Conservation (phyloP, 2,329 filamentous ascomycete species). For the Monosporascus sp. region DNA sequence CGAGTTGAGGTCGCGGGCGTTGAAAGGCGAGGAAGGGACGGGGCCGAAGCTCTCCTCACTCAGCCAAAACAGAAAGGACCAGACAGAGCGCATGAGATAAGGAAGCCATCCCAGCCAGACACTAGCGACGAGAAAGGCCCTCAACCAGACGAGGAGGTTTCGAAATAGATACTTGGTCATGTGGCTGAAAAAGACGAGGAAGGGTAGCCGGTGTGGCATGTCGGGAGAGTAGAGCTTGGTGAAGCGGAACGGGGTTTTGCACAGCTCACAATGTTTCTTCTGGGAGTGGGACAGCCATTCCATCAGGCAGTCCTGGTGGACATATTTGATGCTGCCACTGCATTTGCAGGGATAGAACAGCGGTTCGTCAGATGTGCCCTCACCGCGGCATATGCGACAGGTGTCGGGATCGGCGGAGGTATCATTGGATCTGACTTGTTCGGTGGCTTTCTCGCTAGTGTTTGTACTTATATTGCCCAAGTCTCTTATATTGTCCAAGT, state of each 20-base stretch:
- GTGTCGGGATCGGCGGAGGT: conserved; percentile 50
- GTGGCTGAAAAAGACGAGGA: conserved; percentile 74
- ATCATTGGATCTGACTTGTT: too few relatives aligned
- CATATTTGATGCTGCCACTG: conserved; percentile 96
- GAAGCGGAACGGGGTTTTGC: conserved; percentile 97
- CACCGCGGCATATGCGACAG: conserved; percentile 95
- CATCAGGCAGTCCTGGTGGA: conserved; percentile 97
- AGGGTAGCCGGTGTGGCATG: conserved; percentile 82
- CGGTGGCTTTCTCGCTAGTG: neutral
- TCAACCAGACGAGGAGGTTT: conserved; percentile 70
- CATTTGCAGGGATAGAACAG: conserved; percentile 98
- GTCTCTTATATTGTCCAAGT: neutral
- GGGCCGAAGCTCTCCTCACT: conserved; percentile 66
- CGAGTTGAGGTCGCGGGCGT: conserved; percentile 22
- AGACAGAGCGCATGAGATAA: conserved; percentile 84
- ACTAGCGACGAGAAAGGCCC: conserved; percentile 69
- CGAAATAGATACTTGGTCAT: conserved; percentile 66
- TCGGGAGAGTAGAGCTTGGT: conserved; percentile 94
- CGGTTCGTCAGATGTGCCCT: conserved; percentile 74
- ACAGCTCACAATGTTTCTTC: conserved; percentile 99
- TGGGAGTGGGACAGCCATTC: conserved; percentile 98
- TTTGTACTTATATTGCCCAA: neutral
- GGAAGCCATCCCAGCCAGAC: conserved; percentile 90
- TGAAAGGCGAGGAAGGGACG: conserved; percentile 21
- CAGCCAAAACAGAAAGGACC: conserved; percentile 92